Percentiles rank a stretch among this genome's conserved stretches.
Evolutionary conservation across 345 rosid genomes (phyloP).

Genomic region (Pelargonium nanum): DNA sequence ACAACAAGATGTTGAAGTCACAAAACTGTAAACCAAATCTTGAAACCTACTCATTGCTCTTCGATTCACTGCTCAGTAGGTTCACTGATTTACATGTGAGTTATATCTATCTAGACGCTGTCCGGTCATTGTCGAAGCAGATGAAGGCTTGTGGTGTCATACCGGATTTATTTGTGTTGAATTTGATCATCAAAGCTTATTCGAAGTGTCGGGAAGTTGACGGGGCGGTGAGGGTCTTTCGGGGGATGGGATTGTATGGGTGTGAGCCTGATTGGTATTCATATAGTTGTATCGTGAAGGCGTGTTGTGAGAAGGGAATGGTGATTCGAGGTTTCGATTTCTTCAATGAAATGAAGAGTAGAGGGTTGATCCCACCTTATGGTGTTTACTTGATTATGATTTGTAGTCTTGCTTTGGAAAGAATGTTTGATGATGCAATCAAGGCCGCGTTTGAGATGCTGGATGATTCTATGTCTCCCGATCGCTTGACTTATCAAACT

Average conservation of each 20-base stretch:
- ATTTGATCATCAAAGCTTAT: slow-evolving; percentile 82
- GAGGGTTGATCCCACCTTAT: slow-evolving; percentile 46
- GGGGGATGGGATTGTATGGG: slow-evolving; percentile 77
- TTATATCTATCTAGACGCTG: slow-evolving; percentile 67
- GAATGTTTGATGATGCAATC: slow-evolving; percentile 40
- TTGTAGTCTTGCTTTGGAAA: slow-evolving; percentile 63
- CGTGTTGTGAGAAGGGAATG: slow-evolving; percentile 77
- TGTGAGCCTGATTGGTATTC: slow-evolving; percentile 63
- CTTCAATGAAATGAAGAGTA: slow-evolving; percentile 63
- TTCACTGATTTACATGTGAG: slow-evolving; percentile 63
- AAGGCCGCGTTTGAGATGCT: slow-evolving; percentile 57
- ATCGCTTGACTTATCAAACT: slow-evolving; percentile 71
- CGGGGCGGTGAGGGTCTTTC: slow-evolving; percentile 57
- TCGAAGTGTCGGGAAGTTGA: slow-evolving; percentile 66
- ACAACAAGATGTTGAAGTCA: slow-evolving; percentile 65
- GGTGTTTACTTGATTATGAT: slow-evolving; percentile 66
- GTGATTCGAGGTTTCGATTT: slow-evolving; percentile 56
- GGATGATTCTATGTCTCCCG: slow-evolving; percentile 49
- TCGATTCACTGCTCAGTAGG: slow-evolving; percentile 54
- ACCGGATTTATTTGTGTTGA: slow-evolving; percentile 70
- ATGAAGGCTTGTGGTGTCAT: slow-evolving; percentile 78
- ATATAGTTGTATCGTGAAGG: slow-evolving; percentile 59
- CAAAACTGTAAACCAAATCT: slow-evolving; percentile 61
- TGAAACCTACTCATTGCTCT: slow-evolving; percentile 57
- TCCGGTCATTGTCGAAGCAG: slow-evolving; percentile 67